These are phyloP conservation scores for Volvariella surrecta DNA, from an alignment of 1,284 basidiomycete species.

Conservation along the genomic window DNA sequence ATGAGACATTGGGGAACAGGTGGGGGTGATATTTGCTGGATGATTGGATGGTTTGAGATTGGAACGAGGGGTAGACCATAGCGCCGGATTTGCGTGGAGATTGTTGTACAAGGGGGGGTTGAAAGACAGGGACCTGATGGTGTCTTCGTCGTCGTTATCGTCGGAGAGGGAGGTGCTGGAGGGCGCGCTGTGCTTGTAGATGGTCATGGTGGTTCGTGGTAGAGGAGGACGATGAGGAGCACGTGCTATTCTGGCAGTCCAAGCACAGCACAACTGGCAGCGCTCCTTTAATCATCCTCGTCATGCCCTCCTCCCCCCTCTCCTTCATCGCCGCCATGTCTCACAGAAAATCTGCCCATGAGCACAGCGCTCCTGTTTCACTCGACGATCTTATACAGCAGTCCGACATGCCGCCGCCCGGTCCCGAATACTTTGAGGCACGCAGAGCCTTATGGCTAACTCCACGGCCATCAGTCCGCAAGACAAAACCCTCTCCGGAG, in stretches of 20 bases:
- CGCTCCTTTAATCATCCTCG: no score
- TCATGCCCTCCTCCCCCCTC: neutral
- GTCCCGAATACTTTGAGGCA: conserved; percentile 51
- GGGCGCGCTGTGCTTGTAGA: conserved; percentile 55
- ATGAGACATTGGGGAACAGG: conserved; percentile 38
- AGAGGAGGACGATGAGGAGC: conserved; percentile 7
- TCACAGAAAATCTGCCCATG: neutral
- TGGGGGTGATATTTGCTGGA: neutral
- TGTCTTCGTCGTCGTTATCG: conserved; percentile 58
- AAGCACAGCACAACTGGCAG: no score
- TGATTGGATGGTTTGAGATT: conserved; percentile 17
- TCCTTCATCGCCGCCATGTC: neutral
- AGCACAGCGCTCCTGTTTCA: neutral
- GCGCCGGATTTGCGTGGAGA: conserved; percentile 46
- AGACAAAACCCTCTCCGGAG: conserved; percentile 22
- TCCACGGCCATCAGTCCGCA: conserved; percentile 16
- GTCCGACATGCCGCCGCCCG: conserved; percentile 45
- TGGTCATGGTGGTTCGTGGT: conserved; percentile 21
- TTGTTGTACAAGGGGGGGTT: conserved; percentile 25
- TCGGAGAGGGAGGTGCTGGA: conserved; percentile 47
- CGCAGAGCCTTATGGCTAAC: conserved; percentile 55
- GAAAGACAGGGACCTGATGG: conserved; percentile 43
- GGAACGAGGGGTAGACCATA: conserved; percentile 42
- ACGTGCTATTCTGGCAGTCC: no score
- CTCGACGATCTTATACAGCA: conserved; percentile 33